phyloP scores from a whole-genome alignment of 108 stramenopile genomes.

The Aurantiochytrium sp. region DNA sequence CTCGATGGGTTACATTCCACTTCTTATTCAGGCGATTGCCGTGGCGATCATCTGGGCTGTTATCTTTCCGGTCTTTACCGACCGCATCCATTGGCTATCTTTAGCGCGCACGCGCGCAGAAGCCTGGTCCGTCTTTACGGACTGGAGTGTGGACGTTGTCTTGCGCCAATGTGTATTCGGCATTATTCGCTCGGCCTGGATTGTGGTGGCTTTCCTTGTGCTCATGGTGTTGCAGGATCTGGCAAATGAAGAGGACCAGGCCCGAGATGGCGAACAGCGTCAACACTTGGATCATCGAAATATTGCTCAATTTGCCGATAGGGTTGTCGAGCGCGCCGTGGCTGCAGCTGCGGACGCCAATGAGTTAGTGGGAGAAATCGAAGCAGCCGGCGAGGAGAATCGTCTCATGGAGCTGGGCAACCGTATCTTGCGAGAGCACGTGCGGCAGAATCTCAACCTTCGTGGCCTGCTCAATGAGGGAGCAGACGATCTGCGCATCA shows the following conservation, averaged over 20 bases:
- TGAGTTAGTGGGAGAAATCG: background rate
- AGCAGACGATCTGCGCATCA: background rate
- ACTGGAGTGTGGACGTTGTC: background rate
- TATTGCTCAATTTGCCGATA: background rate
- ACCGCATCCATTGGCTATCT: background rate
- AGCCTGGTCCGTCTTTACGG: background rate
- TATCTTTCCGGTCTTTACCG: background rate
- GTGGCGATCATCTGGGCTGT: background rate
- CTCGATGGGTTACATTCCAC: background rate
- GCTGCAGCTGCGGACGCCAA: constrained; percentile 4
- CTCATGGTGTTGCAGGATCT: background rate
- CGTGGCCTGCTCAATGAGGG: background rate
- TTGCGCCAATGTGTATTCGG: background rate
- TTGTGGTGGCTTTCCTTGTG: background rate
- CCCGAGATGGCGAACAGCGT: background rate
- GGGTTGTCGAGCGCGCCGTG: background rate
- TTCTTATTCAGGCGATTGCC: background rate
- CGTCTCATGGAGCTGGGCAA: background rate
- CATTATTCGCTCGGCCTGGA: background rate
- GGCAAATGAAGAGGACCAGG: background rate
- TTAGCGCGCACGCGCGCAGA: background rate
- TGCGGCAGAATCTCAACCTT: background rate
- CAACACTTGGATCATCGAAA: background rate
- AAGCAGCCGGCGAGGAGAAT: background rate
- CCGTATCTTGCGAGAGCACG: background rate